Evolutionary conservation across 768 basidiomycete species (phyloP), one percentile per base, ranked within the genome.

Genomic region (Pleurotus sapidus): DNA sequence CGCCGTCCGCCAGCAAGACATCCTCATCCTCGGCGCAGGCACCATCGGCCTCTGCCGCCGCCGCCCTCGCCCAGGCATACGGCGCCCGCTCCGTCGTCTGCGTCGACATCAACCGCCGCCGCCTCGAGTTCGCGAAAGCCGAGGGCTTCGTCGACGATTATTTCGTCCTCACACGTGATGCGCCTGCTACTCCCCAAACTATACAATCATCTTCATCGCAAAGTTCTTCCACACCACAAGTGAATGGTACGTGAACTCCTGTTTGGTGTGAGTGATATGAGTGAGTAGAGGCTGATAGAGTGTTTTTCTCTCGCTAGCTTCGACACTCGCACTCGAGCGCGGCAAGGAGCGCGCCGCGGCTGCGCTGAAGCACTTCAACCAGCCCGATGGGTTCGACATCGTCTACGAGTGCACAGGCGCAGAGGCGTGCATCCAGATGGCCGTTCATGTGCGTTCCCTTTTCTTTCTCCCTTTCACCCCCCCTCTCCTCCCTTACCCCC

Each of bases 391-490:
- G 27, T 96, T 93, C 72, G 94, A 97, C 70, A 78, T 91, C 66
- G 88, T 98, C 49, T 91, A 95, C 66, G 95, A 98, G 71, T 98
- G 95, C 73, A 95, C 94, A 11, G 95, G 95, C 60, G 93, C 93
- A 2, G 94, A 96, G 70, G 79, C 85, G 37, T 93, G 91, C 67
- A 93, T 96, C 67, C 93, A 96, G 68, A 87, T 92, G 84, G 88
- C 91, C 50, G 81, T 95, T 60, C 84, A 91, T 74, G 93, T 95
- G 75, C 79, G 93, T 80, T 43, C 38, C n/a, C 39, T 9, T 49
- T 18, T 30, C 24, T 14, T 12, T 11, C 12, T 55, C 42, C 43
- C 56, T 49, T 55, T 39, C 49, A 47, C 3, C 18, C 20, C 20
- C 1, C 20, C 3, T 20, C 20, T 20, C 20, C 20, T 20, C 24